Conservation (phyloP, 129 eudicot genomes). For the Arctium lappa region DNA sequence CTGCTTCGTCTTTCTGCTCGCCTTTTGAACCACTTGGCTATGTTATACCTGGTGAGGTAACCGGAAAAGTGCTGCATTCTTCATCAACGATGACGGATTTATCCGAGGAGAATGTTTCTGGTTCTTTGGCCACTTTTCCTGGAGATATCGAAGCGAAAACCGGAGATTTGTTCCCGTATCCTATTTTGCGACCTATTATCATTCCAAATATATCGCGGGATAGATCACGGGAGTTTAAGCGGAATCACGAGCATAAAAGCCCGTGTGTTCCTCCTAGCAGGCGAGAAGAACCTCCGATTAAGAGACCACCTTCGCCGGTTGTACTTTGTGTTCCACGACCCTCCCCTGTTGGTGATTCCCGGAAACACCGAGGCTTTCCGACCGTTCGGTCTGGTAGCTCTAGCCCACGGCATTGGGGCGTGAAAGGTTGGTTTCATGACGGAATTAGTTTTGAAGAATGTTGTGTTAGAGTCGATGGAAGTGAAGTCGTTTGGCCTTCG, state of each 20-base stretch:
- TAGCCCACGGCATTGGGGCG: conserved; percentile 96
- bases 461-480: conserved; percentile 65
- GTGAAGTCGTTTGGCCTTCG: conserved; percentile 93
- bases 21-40: conserved; percentile 88
- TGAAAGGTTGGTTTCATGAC: conserved; percentile 92
- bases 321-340: conserved; percentile 94
- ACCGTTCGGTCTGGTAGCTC: conserved; percentile 99
- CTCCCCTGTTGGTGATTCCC: conserved; percentile 65
- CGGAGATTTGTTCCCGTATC: conserved; percentile 75
- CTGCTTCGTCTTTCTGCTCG: conserved; percentile 80
- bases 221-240: conserved; percentile 79
- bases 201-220: conserved; percentile 77
- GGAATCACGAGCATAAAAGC: conserved; percentile 68
- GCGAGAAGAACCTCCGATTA: conserved; percentile 74
- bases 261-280: conserved; percentile 90
- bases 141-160: conserved; percentile 72
- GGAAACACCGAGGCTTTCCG: conserved; percentile 87
- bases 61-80: conserved; percentile 54
- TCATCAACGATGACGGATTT: conserved; percentile 59
- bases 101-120: conserved; percentile 55
- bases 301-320: conserved; percentile 96
- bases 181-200: conserved; percentile 83
- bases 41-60: conserved; percentile 65
- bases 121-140: conserved; percentile 55
- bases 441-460: conserved; percentile 70